Evolutionary conservation across 768 basidiomycete genomes (phyloP).

Genomic region (Cystofilobasidium bisporidii): DNA sequence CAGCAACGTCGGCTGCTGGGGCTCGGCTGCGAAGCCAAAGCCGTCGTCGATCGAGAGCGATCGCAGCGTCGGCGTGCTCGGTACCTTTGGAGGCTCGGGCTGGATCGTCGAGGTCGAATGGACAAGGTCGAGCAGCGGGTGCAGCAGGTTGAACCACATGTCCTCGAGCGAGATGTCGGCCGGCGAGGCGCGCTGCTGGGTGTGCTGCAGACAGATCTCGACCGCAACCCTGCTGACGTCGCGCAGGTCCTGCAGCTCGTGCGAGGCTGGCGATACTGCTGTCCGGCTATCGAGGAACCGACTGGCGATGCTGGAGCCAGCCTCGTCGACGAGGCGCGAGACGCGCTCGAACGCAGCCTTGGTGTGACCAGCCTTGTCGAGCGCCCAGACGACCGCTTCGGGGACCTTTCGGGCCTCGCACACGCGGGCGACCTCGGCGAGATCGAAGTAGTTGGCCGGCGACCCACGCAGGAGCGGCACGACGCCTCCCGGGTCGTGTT

Average conservation of each 20-base stretch:
- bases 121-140: slow-evolving; percentile 68
- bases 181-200: slow-evolving; percentile 28
- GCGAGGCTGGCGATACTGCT: slow-evolving; percentile 14
- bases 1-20: slow-evolving; percentile 37
- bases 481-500: slow-evolving; percentile 55
- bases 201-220: slow-evolving; percentile 57
- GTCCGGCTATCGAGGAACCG: slow-evolving; percentile 27
- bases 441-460: slow-evolving; percentile 51
- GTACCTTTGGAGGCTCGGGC: neutral
- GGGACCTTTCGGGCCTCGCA: slow-evolving; percentile 61
- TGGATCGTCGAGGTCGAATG: slow-evolving; percentile 52
- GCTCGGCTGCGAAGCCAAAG: neutral
- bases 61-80: neutral
- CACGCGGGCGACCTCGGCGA: slow-evolving; percentile 48
- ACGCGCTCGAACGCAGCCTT: slow-evolving; percentile 58
- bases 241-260: slow-evolving; percentile 48
- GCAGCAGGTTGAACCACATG: slow-evolving; percentile 78
- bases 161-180: slow-evolving; percentile 54
- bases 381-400: slow-evolving; percentile 73
- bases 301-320: slow-evolving; percentile 28
- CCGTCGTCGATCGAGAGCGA: neutral
- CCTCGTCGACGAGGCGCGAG: slow-evolving; percentile 41
- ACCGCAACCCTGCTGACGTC: slow-evolving; percentile 55
- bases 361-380: slow-evolving; percentile 56
- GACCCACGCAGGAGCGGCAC: slow-evolving; percentile 54